Evolutionary conservation across 176 grass and related monocot species (phyloP).

Genomic region (Avena insularis): DNA sequence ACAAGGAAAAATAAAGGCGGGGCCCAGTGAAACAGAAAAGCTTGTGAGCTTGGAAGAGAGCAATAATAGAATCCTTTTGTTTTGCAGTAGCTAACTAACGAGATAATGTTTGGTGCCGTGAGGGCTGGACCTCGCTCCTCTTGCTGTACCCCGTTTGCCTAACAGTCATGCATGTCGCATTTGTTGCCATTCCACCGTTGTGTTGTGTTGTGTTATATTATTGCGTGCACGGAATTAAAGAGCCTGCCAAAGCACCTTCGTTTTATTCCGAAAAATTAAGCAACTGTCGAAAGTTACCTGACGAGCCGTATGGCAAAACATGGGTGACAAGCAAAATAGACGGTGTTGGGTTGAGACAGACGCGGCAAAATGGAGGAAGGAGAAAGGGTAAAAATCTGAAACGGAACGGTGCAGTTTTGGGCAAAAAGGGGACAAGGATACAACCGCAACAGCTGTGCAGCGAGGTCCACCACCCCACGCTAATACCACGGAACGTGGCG

Average conservation of each 20-base stretch:
- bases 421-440: conserved; percentile 24
- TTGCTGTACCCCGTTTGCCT: conserved; percentile 29
- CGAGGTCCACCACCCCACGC: conserved; percentile 19
- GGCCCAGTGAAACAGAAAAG: conserved; percentile 1
- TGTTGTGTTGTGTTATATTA: conserved; percentile 23
- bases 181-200: conserved; percentile 21
- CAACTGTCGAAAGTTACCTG: background rate
- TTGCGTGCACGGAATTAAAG: background rate
- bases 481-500: conserved; percentile 29
- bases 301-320: background rate
- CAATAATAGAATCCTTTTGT: conserved; percentile 1
- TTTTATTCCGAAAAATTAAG: background rate
- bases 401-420: background rate
- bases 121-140: background rate
- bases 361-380: background rate
- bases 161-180: conserved; percentile 37
- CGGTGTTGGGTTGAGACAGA: background rate
- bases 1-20: background rate
- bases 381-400: background rate
- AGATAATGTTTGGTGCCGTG: conserved; percentile 23
- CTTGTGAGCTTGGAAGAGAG: conserved; percentile 34
- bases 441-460: conserved; percentile 31
- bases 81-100: background rate
- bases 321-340: too few species aligned
- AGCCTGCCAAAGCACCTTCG: background rate